Conservation (phyloP, 1,284 basidiomycete genomes). For the Apiotrichum domesticum region DNA sequence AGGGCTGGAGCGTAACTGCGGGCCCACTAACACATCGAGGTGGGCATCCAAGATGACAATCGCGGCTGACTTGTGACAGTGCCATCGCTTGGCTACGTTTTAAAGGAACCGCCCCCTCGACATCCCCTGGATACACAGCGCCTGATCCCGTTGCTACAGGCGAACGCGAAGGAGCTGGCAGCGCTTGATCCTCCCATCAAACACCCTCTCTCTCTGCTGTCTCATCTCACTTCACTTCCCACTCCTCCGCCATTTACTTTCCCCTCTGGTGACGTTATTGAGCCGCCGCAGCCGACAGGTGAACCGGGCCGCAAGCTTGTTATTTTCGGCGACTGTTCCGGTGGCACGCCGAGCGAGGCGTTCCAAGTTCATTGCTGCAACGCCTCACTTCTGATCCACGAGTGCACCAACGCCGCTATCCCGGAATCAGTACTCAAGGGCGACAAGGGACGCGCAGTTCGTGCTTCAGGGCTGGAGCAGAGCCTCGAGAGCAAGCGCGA, state of each 20-base stretch:
- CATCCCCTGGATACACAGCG: constrained; percentile 41
- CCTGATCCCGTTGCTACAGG: constrained; percentile 43
- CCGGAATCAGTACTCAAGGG: constrained; percentile 49
- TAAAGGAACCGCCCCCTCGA: constrained; percentile 56
- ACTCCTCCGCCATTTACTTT: constrained; percentile 59
- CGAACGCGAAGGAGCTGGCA: constrained; percentile 50
- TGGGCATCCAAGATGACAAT: constrained; percentile 36
- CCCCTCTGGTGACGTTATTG: constrained; percentile 67
- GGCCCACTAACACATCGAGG: constrained; percentile 77
- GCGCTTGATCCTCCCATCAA: constrained; percentile 56
- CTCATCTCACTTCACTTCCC: constrained; percentile 55
- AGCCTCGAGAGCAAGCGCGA: constrained; percentile 38
- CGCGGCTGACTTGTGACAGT: constrained; percentile 51
- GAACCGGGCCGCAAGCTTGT: constrained; percentile 50
- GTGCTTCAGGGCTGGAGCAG: constrained; percentile 35
- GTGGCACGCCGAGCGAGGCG: constrained; percentile 36
- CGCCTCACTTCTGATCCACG: constrained; percentile 54
- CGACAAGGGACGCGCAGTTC: constrained; percentile 32
- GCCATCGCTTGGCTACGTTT: constrained; percentile 73
- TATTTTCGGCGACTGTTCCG: constrained; percentile 42
- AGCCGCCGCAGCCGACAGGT: constrained; percentile 56
- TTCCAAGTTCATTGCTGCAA: constrained; percentile 35
- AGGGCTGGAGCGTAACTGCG: constrained; percentile 61
- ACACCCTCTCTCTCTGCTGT: constrained; percentile 66
- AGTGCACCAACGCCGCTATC: constrained; percentile 76